phyloP scores from a whole-genome alignment of 192 early-diverging fungal genomes.

The Coemansia asiatica region DNA sequence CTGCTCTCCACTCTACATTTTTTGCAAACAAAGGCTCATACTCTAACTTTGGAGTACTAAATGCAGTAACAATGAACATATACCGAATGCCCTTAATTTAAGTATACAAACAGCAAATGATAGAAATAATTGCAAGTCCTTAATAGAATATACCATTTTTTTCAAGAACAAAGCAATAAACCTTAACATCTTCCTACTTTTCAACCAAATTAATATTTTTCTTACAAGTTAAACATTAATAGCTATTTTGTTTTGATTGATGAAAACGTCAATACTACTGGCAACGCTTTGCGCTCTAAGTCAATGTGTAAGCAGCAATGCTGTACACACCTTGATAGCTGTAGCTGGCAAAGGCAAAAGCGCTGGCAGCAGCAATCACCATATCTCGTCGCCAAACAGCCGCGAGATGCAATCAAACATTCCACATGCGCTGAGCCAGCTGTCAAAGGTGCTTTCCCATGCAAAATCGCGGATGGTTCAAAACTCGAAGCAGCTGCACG shows the following conservation, averaged over 20 bases:
- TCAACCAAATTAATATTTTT: neutral
- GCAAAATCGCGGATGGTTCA: constrained; percentile 9
- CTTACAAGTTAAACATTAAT: neutral
- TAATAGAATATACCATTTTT: neutral
- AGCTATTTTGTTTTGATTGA: neutral
- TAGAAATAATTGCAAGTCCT: neutral
- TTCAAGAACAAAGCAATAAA: neutral
- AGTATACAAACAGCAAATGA: no score
- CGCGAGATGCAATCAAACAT: neutral
- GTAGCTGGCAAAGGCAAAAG: neutral
- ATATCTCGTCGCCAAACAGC: neutral
- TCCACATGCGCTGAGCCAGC: neutral
- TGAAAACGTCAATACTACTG: constrained; percentile 4
- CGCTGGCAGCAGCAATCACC: neutral
- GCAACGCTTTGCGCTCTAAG: constrained; percentile 8
- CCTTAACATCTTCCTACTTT: no score
- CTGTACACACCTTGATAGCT: neutral
- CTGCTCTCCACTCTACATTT: neutral
- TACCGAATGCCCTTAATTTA: neutral
- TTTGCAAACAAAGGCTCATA: neutral
- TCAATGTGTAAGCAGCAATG: constrained; percentile 3
- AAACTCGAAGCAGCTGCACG: constrained; percentile 40
- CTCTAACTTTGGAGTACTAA: neutral
- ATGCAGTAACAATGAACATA: neutral
- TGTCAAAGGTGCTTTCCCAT: constrained; percentile 1